Conservation (phyloP, 2,329 filamentous ascomycete species). For the Orbilia blumenaviensis region DNA sequence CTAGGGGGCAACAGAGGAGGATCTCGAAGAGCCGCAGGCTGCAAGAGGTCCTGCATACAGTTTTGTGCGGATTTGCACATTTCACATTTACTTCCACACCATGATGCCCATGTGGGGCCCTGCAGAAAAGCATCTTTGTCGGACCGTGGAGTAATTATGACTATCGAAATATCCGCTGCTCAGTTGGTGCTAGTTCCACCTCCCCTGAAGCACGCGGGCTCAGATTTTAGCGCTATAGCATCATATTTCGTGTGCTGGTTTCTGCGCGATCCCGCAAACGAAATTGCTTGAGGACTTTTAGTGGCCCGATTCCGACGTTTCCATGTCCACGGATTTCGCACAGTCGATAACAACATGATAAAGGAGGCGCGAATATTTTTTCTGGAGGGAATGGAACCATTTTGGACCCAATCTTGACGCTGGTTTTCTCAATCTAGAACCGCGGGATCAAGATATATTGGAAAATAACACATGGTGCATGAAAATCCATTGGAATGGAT, state of each 20-base stretch:
- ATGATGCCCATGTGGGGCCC: neutral
- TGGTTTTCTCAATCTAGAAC: conserved; percentile 6
- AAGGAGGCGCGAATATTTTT: conserved; percentile 21
- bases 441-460: conserved; percentile 20
- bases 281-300: conserved; percentile 42
- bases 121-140: conserved; percentile 12
- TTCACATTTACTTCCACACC: neutral
- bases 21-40: conserved; percentile 44
- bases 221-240: conserved; percentile 40
- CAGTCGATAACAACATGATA: conserved; percentile 2
- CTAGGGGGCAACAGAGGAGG: neutral
- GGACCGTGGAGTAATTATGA: conserved; percentile 34
- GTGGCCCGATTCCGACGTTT: conserved; percentile 31
- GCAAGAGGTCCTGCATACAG: conserved; percentile 33
- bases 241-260: conserved; percentile 5
- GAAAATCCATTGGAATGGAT: conserved; percentile 37
- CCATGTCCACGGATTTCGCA: neutral
- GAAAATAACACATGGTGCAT: conserved; percentile 1
- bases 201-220: conserved; percentile 33
- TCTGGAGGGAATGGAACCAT: neutral
- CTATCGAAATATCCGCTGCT: conserved; percentile 48
- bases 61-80: conserved; percentile 34
- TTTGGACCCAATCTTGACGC: conserved; percentile 1
- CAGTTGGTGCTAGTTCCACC: conserved; percentile 13
- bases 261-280: conserved; percentile 44